Conservation (phyloP, 2,329 filamentous ascomycete species). For the Aspergillus transmontanensis region DNA sequence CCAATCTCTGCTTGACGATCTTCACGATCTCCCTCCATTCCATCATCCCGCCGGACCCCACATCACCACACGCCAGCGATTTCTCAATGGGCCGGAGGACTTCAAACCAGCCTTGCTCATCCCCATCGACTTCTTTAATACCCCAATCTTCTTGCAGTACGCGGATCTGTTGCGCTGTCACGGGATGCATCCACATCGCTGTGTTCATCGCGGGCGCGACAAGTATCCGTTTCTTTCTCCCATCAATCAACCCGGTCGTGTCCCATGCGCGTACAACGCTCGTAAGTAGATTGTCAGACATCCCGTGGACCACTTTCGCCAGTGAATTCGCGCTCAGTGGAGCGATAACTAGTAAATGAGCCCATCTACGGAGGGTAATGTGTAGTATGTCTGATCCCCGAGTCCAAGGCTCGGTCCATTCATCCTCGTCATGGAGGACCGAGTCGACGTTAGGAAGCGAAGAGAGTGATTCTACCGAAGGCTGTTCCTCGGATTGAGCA, state of each 20-base stretch:
- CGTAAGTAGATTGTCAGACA: slow-evolving; percentile 73
- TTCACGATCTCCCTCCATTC: slow-evolving; percentile 76
- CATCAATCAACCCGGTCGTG: slow-evolving; percentile 63
- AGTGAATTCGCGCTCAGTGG: slow-evolving; percentile 83
- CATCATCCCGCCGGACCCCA: slow-evolving; percentile 79
- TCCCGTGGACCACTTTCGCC: slow-evolving; percentile 78
- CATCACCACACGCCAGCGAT: slow-evolving; percentile 79
- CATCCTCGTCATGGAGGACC: slow-evolving; percentile 80
- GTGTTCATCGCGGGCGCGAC: slow-evolving; percentile 87
- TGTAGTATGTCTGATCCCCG: slow-evolving; percentile 81
- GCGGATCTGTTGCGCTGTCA: slow-evolving; percentile 72
- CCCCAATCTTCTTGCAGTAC: slow-evolving; percentile 77
- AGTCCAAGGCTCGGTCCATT: slow-evolving; percentile 79
- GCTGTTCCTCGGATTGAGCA: slow-evolving; percentile 73
- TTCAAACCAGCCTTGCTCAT: slow-evolving; percentile 62
- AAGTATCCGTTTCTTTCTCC: slow-evolving; percentile 61
- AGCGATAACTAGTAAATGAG: slow-evolving; percentile 76
- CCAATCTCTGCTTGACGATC: slow-evolving; percentile 55
- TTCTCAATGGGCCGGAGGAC: slow-evolving; percentile 75
- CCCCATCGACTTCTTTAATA: slow-evolving; percentile 29
- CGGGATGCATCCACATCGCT: slow-evolving; percentile 84
- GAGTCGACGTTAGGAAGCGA: slow-evolving; percentile 72
- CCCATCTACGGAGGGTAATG: slow-evolving; percentile 84
- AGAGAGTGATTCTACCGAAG: slow-evolving; percentile 62
- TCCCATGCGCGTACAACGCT: slow-evolving; percentile 89